Conservation (phyloP, 2,329 filamentous ascomycete species). For the Epichloe sp. region DNA sequence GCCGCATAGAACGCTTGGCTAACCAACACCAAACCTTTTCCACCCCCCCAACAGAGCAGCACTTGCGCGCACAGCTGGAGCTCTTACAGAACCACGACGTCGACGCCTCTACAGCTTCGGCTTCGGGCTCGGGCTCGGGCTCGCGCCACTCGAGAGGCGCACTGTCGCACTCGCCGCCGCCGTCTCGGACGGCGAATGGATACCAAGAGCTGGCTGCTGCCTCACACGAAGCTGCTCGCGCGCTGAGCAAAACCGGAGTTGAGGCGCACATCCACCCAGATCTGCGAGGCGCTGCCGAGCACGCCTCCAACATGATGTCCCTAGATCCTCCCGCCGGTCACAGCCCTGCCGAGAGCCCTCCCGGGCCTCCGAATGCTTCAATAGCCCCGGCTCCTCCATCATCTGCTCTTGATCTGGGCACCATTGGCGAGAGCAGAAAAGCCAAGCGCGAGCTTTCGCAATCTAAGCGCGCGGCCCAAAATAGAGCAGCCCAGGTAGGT, state of each 20-base stretch:
- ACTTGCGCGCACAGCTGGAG: conserved; percentile 31
- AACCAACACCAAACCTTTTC: conserved; percentile 7
- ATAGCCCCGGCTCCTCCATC: conserved; percentile 20
- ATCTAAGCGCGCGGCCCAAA: conserved; percentile 92
- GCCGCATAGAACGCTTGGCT: conserved; percentile 7
- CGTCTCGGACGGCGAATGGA: conserved; percentile 28
- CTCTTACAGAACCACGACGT: conserved; percentile 28
- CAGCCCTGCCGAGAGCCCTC: conserved; percentile 16
- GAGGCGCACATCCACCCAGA: conserved; percentile 37
- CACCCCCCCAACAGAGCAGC: conserved; percentile 21
- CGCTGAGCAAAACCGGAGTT: conserved; percentile 23
- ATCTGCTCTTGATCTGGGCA: conserved; percentile 14
- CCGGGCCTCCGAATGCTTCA: conserved; percentile 14
- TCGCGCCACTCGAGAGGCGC: conserved; percentile 18
- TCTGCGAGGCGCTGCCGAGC: conserved; percentile 22
- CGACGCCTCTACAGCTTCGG: conserved; percentile 16
- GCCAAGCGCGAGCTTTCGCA: conserved; percentile 86
- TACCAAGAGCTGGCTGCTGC: conserved; percentile 27
- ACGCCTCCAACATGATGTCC: conserved; percentile 25
- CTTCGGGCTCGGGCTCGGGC: neutral
- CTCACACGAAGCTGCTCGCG: conserved; percentile 21
- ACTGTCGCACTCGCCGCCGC: conserved; percentile 16
- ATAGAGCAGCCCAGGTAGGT: conserved; percentile 82
- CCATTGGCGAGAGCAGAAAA: conserved; percentile 48
- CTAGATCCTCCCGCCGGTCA: conserved; percentile 21